Conservation (phyloP, 352 stramenopile genomes). For the Halophytophthora batemanensis region DNA sequence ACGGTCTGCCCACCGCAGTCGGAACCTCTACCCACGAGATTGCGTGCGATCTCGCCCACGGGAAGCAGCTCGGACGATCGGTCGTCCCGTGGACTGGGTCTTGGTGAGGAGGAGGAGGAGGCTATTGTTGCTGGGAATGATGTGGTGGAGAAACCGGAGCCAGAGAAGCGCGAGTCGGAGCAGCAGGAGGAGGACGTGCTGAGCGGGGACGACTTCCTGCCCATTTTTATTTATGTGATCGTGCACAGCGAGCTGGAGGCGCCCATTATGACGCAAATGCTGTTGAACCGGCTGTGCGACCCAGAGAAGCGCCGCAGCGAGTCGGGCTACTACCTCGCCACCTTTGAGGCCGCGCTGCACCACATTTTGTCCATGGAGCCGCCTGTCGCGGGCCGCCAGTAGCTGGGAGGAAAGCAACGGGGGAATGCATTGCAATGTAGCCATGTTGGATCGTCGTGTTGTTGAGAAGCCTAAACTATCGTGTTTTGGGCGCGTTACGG, state of each 20-base stretch:
- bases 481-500: no score
- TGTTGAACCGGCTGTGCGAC: constrained; percentile 82
- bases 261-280: constrained; percentile 78
- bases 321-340: constrained; percentile 86
- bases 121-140: constrained; percentile 9
- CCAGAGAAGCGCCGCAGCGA: constrained; percentile 82
- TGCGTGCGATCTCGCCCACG: constrained; percentile 20
- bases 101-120: constrained; percentile 22
- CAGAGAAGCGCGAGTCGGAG: constrained; percentile 8
- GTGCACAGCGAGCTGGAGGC: constrained; percentile 73
- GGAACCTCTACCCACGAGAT: constrained; percentile 10
- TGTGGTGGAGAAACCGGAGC: constrained; percentile 6
- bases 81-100: constrained; percentile 22
- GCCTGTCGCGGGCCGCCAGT: constrained; percentile 15
- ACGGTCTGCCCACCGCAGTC: constrained; percentile 16
- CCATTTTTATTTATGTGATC: constrained; percentile 90
- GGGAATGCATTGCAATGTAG: no score
- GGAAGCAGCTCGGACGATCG: constrained; percentile 21
- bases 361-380: constrained; percentile 73
- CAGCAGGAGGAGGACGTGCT: constrained; percentile 62
- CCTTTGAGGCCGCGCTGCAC: constrained; percentile 77
- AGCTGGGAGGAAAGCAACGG: constrained; percentile 4
- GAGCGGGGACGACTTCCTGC: constrained; percentile 82
- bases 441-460: no score
- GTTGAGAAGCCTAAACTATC: no score